These are phyloP conservation scores for Lathyrus oleraceus DNA, from an alignment of 306 rosid species.

Conservation along the genomic window DNA sequence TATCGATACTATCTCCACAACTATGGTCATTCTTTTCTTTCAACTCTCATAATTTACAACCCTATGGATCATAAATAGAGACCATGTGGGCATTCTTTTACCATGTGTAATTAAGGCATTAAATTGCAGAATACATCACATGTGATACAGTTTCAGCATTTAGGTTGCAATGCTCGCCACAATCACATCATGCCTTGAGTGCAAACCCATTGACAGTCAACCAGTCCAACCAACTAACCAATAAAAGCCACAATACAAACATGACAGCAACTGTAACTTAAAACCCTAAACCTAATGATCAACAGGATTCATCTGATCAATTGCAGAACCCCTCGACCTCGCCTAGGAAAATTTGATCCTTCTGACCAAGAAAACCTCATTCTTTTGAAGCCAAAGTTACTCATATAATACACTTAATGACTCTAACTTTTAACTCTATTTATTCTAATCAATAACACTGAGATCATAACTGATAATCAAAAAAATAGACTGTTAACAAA, in stretches of 20 bases:
- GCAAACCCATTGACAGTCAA: not conserved
- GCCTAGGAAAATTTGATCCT: not conserved
- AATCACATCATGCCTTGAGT: not conserved
- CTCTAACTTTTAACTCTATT: not conserved
- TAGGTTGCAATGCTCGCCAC: not conserved
- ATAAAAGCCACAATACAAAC: not conserved
- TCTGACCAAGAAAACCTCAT: not conserved
- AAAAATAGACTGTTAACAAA: not conserved
- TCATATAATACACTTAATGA: not conserved
- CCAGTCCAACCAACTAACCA: not conserved
- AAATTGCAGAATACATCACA: not conserved
- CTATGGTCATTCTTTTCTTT: conserved; percentile 18
- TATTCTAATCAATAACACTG: conserved; percentile 9
- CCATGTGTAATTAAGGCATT: conserved; percentile 1
- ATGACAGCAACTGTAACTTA: not conserved
- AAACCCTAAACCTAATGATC: conserved; percentile 14
- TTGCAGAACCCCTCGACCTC: not conserved
- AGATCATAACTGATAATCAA: not conserved
- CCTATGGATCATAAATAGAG: not conserved
- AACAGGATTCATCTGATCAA: not conserved
- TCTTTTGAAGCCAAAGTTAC: not conserved
- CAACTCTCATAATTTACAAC: conserved; percentile 7
- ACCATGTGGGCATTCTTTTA: not conserved
- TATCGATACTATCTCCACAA: conserved; percentile 21
- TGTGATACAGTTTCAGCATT: not conserved